Base-by-base conservation (phyloP, 2,329 filamentous ascomycete genomes). In the Pseudogymnoascus sp. region DNA sequence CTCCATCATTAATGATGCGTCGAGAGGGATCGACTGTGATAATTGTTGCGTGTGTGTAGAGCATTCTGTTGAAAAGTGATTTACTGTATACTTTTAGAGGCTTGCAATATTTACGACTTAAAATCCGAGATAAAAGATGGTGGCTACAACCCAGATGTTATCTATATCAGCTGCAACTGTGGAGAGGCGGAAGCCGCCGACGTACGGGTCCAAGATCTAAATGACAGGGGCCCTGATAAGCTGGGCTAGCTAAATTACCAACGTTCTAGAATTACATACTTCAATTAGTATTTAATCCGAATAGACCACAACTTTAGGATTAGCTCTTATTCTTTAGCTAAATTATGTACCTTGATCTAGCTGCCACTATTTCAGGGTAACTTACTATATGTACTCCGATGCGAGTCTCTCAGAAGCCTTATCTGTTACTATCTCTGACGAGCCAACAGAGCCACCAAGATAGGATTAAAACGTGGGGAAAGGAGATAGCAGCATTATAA, bases 1-100 rank as follows among this genome's bases (percentile, higher is more conserved):
- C 76, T 12, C 80, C 80, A 64, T 81, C 74, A 4, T 75, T 68
- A 62, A 81, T 76, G 59, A 83, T 75, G 36, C 77, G 74, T 17
- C 78, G 74, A 13, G 66, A 65, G 29, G 71, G 58, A 66, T 82
- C 80, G 65, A 83, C 72, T 0, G 80, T 83, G 65, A 83, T 77
- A 63, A 84, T 78, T 2, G 79, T 82, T 7, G 77, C 80, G 66
- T 81, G 72, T 1, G 72, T 75, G 65, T 81, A 80, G 0, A 83
- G 70, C 68, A 77, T 77, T 35, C 61, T 65, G 27, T 4, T n/a
- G 21, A 48, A 31, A 51, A 31, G 2, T 51, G 27, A 21, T 39
- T 42, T 36, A 25, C 58, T 42, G 38, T 6, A 36, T 25, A 5
- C 38, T 42, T 58, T 33, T 21, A 31, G 5, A 25, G 39, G 39